Evolutionary conservation across 768 basidiomycete species (phyloP), one percentile per base, ranked within the genome.

Genomic region (Austroboletus eburneus): DNA sequence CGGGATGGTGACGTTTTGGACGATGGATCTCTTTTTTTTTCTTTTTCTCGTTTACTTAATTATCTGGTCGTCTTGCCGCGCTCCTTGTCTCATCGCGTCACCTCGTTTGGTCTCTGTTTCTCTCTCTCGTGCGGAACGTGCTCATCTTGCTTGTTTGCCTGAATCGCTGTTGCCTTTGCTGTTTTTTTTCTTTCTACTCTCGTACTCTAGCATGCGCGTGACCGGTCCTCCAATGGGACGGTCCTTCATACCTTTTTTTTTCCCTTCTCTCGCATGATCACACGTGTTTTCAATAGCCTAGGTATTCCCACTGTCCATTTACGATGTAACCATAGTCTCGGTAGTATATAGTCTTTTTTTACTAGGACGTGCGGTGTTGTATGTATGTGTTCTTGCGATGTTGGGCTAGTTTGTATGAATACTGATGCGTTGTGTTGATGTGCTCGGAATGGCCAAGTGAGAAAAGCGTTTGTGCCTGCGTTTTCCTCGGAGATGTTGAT

Each of bases 1-100:
- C 74, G 16, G 85, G 84, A 34, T 87, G 85, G 84, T 86, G 62
- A 57, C 10, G 17, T 23, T 25, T 23, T n/a, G n/a, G n/a, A n/a
- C n/a, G n/a, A 27, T 44, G 12, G 36, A 25, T 39, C 38, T 40
- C 33, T 16, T 25, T 35, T 23, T 47, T 4, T 24, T 16, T 46
- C 21, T 49, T 49, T 50, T 47, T 46, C 34, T 55, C 50, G 53
- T 52, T 37, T 27, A 50, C 52, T 39, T 61, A 57, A 52, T 56
- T 46, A 55, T 58, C 46, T 61, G 56, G 48, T 51, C 45, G 43
- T 53, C 48, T 50, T 52, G 56, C 48, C n/a, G 36, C 46, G 37
- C 46, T 54, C 29, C 25, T 10, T 52, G 57, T n/a, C n/a, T 54
- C 55, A 51, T 40, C 37, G 58, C 37, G 46, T 48, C 27, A 42